Evolutionary conservation across 2,329 filamentous ascomycete species (phyloP).

Genomic region (Alternaria arborescens): DNA sequence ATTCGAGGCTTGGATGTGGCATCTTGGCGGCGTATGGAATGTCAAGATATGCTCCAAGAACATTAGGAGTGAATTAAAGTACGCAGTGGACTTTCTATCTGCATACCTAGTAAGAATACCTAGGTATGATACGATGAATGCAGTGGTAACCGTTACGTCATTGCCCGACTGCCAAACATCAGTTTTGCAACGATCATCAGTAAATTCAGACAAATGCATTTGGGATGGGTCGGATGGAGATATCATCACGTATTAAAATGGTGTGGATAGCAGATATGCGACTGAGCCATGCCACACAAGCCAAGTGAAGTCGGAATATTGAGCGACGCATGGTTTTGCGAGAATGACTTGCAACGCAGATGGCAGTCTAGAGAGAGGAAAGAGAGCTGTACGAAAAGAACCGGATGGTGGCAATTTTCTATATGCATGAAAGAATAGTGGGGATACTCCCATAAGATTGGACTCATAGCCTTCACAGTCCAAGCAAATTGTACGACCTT

Average conservation of each 20-base stretch:
- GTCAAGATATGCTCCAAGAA: neutral
- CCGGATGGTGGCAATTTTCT: neutral
- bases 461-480: neutral
- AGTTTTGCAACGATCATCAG: neutral
- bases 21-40: neutral
- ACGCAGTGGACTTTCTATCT: neutral
- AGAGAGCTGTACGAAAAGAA: neutral
- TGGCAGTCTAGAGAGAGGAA: neutral
- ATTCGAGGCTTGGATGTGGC: constrained; percentile 1
- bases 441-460: neutral
- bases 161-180: neutral
- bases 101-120: accelerated
- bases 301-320: accelerated
- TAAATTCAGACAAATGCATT: neutral
- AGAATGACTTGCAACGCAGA: neutral
- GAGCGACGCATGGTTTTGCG: no score
- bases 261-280: neutral
- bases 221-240: neutral
- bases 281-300: accelerated
- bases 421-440: neutral
- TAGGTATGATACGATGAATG: neutral
- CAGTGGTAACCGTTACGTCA: constrained; percentile 2
- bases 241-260: neutral
- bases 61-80: accelerated
- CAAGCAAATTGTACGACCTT: neutral